These are phyloP conservation scores for Blepharisma stoltei DNA, from an alignment of 73 alveolate genomes.

Conservation along the genomic window DNA sequence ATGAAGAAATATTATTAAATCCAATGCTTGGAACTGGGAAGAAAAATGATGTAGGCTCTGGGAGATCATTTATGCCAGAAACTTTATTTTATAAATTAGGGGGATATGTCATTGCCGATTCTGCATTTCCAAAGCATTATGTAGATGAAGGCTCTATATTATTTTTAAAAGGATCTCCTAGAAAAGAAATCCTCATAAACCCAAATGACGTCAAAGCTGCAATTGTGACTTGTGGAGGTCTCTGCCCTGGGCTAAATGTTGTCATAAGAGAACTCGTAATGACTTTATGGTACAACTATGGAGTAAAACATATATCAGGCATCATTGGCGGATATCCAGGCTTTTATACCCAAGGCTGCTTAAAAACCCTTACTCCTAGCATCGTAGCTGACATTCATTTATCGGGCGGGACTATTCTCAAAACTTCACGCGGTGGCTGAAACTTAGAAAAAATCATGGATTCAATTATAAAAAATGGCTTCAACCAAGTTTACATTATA, in stretches of 20 bases:
- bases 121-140: slow-evolving; percentile 34
- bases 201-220: slow-evolving; percentile 68
- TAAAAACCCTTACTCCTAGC: not conserved
- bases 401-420: slow-evolving; percentile 9
- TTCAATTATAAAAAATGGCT: slow-evolving; percentile 50
- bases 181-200: slow-evolving; percentile 32
- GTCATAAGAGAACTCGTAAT: slow-evolving; percentile 84
- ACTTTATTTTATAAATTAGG: not conserved
- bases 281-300: slow-evolving; percentile 71
- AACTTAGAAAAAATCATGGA: slow-evolving; percentile 69
- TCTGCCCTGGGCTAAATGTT: slow-evolving; percentile 90
- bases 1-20: not conserved
- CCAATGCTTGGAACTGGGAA: slow-evolving; percentile 29
- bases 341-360: slow-evolving; percentile 70
- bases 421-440: slow-evolving; percentile 44
- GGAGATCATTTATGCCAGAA: not conserved
- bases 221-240: slow-evolving; percentile 82
- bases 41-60: slow-evolving; percentile 18
- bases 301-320: slow-evolving; percentile 75
- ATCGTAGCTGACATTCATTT: slow-evolving; percentile 2
- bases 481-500: slow-evolving; percentile 80
- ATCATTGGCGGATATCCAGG: slow-evolving; percentile 93
- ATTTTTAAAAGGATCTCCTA: slow-evolving; percentile 46
- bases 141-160: slow-evolving; percentile 27
- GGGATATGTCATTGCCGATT: not conserved